Evolutionary conservation across 139 green algal species (phyloP), one percentile per base, ranked within the genome.

Genomic region (Chlamydomonas eustigma): DNA sequence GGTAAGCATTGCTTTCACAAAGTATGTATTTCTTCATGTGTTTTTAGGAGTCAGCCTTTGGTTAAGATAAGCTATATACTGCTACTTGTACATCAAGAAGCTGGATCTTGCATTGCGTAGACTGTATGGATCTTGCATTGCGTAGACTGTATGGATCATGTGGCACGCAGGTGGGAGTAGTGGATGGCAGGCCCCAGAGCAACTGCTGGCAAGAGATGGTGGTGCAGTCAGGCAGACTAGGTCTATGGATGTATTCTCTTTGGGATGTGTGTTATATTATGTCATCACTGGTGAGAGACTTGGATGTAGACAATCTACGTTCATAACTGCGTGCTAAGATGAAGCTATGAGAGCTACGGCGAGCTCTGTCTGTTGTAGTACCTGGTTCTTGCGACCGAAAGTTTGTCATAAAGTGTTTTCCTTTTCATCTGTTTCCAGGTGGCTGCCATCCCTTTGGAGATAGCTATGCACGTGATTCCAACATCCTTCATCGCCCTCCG

Each of bases 131-230:
- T n/a, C n/a, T n/a, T n/a, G n/a, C n/a, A n/a, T n/a, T n/a, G n/a
- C n/a, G n/a, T n/a, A n/a, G n/a, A n/a, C n/a, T 63, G 50, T 22
- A 63, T 33, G 34, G 32, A 36, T n/a, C 22, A 70, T 22, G n/a
- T n/a, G n/a, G 50, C 50, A 18, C 76, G 31, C 86, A 85, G 90
- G 89, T 30, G 95, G 95, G 77, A 96, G 85, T 82, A 90, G 83
- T 35, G 96, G 96, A n/a, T 99, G 96, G 96, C 94, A 97, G 84
- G 94, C 96, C 1, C 96, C 95, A 1, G 96, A 99, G 89, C 91
- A 96, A 81, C 89, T 99, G 34, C 85, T 87, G 0, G 83, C 83
- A 32, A 76, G 78, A 2, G 78, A 79, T 35, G 87, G 83, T 31
- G 82, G 77, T 18, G 51, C 67, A 2, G 88, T 87, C 3, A 77